Conservation (phyloP, 2,329 filamentous ascomycete genomes). For the Blastomyces emzantsi region DNA sequence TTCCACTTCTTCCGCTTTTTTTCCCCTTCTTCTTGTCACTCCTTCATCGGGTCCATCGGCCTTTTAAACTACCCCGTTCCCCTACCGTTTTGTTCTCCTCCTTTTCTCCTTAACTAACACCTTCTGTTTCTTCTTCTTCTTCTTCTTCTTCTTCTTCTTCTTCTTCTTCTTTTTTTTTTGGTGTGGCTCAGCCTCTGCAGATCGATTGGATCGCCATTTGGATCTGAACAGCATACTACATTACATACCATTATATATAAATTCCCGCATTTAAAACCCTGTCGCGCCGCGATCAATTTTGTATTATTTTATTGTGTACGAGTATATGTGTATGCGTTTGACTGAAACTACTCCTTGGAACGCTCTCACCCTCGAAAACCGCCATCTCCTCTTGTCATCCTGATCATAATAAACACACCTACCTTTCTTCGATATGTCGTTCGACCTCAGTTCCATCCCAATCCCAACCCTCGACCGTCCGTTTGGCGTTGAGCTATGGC, state of each 20-base stretch:
- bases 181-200: neutral
- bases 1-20: conserved; percentile 9
- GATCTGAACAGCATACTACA: neutral
- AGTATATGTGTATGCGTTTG: conserved; percentile 1
- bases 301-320: neutral
- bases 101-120: neutral
- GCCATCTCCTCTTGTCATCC: neutral
- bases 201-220: neutral
- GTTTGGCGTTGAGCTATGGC: conserved; percentile 78
- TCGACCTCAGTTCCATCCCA: conserved; percentile 15
- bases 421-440: conserved; percentile 9
- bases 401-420: neutral
- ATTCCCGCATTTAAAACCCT: neutral
- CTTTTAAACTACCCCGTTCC: neutral
- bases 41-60: neutral
- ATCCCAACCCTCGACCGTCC: conserved; percentile 71
- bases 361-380: neutral
- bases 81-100: neutral
- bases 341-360: neutral
- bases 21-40: conserved; percentile 9
- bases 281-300: neutral
- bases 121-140: neutral
- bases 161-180: neutral
- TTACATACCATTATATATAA: neutral
- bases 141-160: neutral